Conservation (phyloP, 768 basidiomycete species). For the Erythrobasidium yunnanense region DNA sequence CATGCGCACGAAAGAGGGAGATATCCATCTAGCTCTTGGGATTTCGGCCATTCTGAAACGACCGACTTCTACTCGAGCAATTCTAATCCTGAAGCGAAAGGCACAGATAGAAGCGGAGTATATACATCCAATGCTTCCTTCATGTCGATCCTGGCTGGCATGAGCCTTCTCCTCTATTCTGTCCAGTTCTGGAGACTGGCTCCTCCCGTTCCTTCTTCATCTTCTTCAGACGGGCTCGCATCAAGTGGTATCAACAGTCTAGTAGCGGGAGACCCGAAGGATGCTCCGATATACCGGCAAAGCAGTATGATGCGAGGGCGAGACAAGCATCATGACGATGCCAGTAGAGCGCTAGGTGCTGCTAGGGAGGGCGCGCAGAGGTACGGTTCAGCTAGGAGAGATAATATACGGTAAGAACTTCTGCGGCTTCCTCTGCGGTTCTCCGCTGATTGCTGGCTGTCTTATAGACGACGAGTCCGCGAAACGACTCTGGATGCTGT, state of each 20-base stretch:
- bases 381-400: conserved; percentile 12
- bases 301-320: conserved; percentile 14
- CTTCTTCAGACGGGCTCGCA: background rate
- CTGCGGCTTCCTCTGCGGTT: background rate
- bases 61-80: conserved; percentile 15
- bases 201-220: background rate
- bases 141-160: conserved; percentile 1
- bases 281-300: conserved; percentile 17
- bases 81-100: background rate
- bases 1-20: background rate
- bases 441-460: background rate
- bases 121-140: conserved; percentile 20
- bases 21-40: conserved; percentile 16
- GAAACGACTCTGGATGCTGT: conserved; percentile 13
- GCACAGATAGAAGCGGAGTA: background rate
- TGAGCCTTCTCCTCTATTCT: conserved; percentile 10
- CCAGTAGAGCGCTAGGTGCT: conserved; percentile 8
- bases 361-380: conserved; percentile 10
- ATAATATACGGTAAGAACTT: conserved; percentile 1
- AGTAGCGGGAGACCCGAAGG: conserved; percentile 20
- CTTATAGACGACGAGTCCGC: conserved; percentile 6
- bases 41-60: conserved; percentile 20
- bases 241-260: background rate
- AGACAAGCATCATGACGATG: conserved; percentile 19
- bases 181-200: conserved; percentile 21